Evolutionary conservation across 2,329 filamentous ascomycete genomes (phyloP).

Genomic region (Cercospora sojina): DNA sequence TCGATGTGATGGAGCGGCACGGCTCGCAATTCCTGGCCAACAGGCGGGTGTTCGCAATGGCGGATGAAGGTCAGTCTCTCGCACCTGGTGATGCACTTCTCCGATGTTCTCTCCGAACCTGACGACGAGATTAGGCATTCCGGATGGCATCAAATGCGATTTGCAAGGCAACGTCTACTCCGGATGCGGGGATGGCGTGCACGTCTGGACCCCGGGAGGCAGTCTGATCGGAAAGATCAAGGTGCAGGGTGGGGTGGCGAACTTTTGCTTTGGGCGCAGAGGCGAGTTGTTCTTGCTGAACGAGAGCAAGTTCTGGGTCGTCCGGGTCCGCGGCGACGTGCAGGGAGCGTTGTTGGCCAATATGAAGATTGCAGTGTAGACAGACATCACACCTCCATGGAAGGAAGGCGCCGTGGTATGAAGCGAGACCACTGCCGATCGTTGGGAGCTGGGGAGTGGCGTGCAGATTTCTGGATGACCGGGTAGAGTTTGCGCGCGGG

Average conservation of each 20-base stretch:
- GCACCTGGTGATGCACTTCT: background rate
- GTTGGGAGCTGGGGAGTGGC: background rate
- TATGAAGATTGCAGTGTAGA: conserved; percentile 30
- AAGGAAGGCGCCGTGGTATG: background rate
- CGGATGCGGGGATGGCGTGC: conserved; percentile 56
- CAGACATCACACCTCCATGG: background rate
- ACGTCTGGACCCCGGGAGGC: conserved; percentile 54
- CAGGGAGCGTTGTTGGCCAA: conserved; percentile 33
- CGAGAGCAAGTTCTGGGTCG: conserved; percentile 32
- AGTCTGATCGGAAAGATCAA: conserved; percentile 59
- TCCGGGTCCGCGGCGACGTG: conserved; percentile 20
- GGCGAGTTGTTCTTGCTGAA: conserved; percentile 34
- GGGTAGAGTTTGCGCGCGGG: background rate
- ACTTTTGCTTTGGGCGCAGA: conserved; percentile 35
- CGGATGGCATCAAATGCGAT: conserved; percentile 60
- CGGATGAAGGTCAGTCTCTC: conserved; percentile 25
- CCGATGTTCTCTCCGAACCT: background rate
- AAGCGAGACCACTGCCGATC: background rate
- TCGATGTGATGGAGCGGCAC: conserved; percentile 34
- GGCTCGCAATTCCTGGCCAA: conserved; percentile 31
- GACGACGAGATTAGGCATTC: conserved; percentile 44
- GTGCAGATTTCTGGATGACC: background rate
- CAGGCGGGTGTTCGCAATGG: conserved; percentile 33
- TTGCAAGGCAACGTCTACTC: conserved; percentile 56
- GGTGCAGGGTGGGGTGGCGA: conserved; percentile 43